phyloP scores from a whole-genome alignment of 177 flowering plant species.

The Tripterygium wilfordii region DNA sequence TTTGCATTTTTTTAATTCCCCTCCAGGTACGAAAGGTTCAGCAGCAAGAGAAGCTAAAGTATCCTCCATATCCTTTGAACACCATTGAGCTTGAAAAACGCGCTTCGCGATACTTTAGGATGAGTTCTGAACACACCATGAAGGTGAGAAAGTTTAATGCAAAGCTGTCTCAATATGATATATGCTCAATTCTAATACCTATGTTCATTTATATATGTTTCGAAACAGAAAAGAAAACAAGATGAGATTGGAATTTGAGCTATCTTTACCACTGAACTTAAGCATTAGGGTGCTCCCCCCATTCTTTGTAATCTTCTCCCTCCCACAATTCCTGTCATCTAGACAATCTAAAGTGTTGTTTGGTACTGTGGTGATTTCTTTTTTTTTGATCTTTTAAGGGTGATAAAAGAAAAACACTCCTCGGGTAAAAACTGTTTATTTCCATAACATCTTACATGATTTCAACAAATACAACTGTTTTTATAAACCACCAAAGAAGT shows the following conservation, averaged over 20 bases:
- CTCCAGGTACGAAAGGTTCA: conserved; percentile 69
- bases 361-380: not conserved
- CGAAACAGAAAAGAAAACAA: not conserved
- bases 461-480: too few relatives aligned
- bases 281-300: too few relatives aligned
- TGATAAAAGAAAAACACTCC: too few relatives aligned
- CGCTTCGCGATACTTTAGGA: conserved; percentile 85
- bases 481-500: too few relatives aligned
- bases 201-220: not conserved
- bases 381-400: too few relatives aligned
- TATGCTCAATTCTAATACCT: too few relatives aligned
- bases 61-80: conserved; percentile 90
- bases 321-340: too few relatives aligned
- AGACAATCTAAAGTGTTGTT: not conserved
- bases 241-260: too few relatives aligned
- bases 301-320: too few relatives aligned
- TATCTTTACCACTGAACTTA: too few relatives aligned
- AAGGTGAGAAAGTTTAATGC: conserved; percentile 43
- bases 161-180: not conserved
- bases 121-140: conserved; percentile 98
- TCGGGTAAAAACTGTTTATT: too few relatives aligned
- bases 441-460: too few relatives aligned
- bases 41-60: conserved; percentile 70
- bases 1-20: conserved; percentile 2
- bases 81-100: conserved; percentile 98